These are phyloP conservation scores for Solidago caesia DNA, from an alignment of 129 eudicot species.

Conservation along the genomic window DNA sequence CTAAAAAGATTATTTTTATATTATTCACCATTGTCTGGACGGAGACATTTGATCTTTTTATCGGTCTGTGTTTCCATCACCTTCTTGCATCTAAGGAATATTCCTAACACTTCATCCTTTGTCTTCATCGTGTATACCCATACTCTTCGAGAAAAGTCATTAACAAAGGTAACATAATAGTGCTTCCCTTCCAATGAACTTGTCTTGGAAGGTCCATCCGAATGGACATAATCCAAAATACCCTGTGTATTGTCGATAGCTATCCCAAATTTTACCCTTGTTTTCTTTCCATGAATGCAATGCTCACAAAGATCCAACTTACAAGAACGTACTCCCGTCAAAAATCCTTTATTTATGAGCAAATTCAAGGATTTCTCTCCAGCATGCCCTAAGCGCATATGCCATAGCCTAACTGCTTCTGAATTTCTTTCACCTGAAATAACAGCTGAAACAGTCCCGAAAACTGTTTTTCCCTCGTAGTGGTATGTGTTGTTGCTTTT, in stretches of 20 bases:
- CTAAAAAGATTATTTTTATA: not conserved
- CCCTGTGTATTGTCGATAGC: not conserved
- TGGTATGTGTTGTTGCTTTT: not conserved
- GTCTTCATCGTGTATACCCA: not conserved
- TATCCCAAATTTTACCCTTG: not conserved
- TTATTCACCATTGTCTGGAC: not conserved
- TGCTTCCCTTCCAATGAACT: not conserved
- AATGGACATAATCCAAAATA: not conserved
- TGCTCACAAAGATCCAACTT: constrained; percentile 1
- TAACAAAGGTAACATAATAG: not conserved
- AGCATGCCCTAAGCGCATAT: not conserved
- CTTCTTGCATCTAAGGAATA: not conserved
- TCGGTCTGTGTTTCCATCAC: not conserved
- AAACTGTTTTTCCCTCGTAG: not conserved
- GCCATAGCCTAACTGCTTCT: not conserved
- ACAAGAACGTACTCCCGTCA: not conserved
- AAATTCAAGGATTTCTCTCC: not conserved
- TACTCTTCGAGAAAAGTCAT: not conserved
- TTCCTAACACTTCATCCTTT: not conserved
- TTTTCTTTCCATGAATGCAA: not conserved
- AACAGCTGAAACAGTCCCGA: not conserved
- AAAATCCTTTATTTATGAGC: not conserved
- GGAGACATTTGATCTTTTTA: not conserved
- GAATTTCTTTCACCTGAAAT: not conserved
- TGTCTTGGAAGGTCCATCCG: not conserved